A percentile compares a stretch with the other conserved stretches of the same genome.
Evolutionary conservation across 2,329 filamentous ascomycete species (phyloP).

Genomic region (Talaromyces sp.): DNA sequence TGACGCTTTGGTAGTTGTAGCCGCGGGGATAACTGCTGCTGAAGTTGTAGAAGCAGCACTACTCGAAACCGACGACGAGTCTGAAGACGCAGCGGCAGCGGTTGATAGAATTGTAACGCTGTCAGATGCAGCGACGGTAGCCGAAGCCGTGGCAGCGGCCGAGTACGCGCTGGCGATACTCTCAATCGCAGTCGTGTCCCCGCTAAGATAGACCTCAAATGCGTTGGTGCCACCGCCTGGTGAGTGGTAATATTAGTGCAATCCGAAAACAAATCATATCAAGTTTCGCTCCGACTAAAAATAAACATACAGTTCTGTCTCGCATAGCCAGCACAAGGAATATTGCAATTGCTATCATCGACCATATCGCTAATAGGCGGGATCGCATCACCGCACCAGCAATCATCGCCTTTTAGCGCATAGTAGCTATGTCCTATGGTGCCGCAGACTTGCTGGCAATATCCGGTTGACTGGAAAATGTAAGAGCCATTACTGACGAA

Average conservation of each 20-base stretch:
- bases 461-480: not conserved
- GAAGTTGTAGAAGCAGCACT: not conserved
- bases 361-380: slow-evolving; percentile 9
- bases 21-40: not conserved
- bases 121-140: not conserved
- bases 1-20: not conserved
- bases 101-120: not conserved
- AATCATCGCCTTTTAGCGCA: slow-evolving; percentile 1
- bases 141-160: not conserved
- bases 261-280: not conserved
- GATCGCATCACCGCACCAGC: slow-evolving; percentile 4
- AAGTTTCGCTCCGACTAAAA: not conserved
- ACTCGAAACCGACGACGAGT: not conserved
- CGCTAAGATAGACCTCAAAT: not conserved
- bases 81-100: not conserved
- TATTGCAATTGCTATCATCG: not conserved
- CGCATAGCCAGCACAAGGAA: not conserved
- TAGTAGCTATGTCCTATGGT: not conserved
- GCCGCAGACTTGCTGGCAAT: not conserved
- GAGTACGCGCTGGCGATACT: not conserved
- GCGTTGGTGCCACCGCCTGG: not conserved
- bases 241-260: not conserved
- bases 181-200: not conserved
- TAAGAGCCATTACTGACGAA: not conserved
- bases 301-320: slow-evolving; percentile 3